A percentile compares a stretch with the other conserved stretches of the same genome.
These are phyloP conservation scores for Bathelium albidoporum DNA, from an alignment of 495 filamentous ascomycete genomes.

Conservation along the genomic window DNA sequence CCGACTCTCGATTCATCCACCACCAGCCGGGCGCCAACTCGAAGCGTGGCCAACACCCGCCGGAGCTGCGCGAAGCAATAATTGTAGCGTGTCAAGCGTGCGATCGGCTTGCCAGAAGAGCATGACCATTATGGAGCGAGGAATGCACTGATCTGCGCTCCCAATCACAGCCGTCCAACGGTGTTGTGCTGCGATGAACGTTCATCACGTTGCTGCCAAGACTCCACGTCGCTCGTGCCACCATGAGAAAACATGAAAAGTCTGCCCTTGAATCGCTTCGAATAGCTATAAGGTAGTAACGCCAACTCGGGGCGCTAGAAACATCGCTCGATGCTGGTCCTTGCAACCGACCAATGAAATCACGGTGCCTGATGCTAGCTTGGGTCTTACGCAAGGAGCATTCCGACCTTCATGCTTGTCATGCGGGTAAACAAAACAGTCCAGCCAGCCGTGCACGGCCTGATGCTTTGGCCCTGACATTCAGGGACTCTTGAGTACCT, in stretches of 20 bases:
- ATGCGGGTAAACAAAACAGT: slow-evolving; percentile 5
- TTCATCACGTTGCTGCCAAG: background rate
- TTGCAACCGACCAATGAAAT: background rate
- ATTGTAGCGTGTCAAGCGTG: background rate
- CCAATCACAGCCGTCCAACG: background rate
- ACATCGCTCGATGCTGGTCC: background rate
- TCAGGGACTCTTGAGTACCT: too few relatives aligned
- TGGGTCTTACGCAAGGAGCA: background rate
- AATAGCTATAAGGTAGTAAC: background rate
- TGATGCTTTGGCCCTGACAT: too few relatives aligned
- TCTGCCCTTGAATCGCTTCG: background rate
- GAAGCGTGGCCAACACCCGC: background rate
- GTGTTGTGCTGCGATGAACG: background rate
- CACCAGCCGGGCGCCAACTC: background rate
- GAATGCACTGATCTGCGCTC: background rate
- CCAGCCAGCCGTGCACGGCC: background rate
- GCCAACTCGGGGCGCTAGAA: background rate
- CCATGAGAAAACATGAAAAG: background rate
- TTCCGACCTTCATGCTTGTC: slow-evolving; percentile 3
- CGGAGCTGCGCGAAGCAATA: background rate
- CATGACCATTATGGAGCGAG: background rate
- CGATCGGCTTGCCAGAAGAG: background rate
- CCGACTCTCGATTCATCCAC: background rate
- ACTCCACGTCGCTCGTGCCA: background rate
- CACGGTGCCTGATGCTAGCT: background rate